phyloP scores from a whole-genome alignment of 2,329 filamentous ascomycete species.

The Atkinsonella hypoxylon region DNA sequence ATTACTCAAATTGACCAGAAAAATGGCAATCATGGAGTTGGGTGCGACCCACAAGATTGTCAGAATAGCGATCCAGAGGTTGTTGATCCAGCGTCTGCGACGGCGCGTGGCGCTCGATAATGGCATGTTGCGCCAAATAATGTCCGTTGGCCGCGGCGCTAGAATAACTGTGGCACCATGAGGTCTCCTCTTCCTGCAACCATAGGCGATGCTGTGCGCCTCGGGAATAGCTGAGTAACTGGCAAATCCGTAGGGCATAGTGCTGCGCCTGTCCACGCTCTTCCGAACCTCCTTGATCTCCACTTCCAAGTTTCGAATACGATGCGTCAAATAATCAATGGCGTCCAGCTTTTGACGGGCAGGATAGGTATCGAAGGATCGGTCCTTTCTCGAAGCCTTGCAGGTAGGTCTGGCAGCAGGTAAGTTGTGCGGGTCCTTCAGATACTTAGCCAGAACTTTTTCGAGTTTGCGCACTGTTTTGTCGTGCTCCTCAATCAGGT shows the following conservation, averaged over 20 bases:
- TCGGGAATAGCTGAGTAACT: slow-evolving; percentile 83
- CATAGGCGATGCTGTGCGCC: slow-evolving; percentile 78
- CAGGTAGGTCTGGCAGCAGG: slow-evolving; percentile 68
- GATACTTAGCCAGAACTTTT: slow-evolving; percentile 72
- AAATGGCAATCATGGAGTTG: slow-evolving; percentile 90
- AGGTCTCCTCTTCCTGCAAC: slow-evolving; percentile 67
- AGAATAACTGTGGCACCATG: slow-evolving; percentile 65
- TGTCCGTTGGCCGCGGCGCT: slow-evolving; percentile 76
- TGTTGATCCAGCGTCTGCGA: slow-evolving; percentile 66
- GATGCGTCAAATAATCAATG: slow-evolving; percentile 81
- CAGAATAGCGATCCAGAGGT: slow-evolving; percentile 69
- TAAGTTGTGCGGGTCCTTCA: slow-evolving; percentile 74
- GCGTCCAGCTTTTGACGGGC: slow-evolving; percentile 74
- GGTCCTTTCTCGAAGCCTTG: slow-evolving; percentile 69
- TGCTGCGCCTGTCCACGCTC: slow-evolving; percentile 74
- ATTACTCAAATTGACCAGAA: slow-evolving; percentile 76
- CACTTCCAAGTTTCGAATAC: slow-evolving; percentile 70
- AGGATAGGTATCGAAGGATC: slow-evolving; percentile 49
- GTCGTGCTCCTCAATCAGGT: slow-evolving; percentile 75
- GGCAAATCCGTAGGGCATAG: slow-evolving; percentile 86
- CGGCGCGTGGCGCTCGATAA: slow-evolving; percentile 55
- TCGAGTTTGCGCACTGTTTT: slow-evolving; percentile 73
- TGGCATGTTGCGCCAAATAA: slow-evolving; percentile 92
- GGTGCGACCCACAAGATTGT: slow-evolving; percentile 82
- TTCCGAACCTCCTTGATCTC: slow-evolving; percentile 76